Base-by-base conservation (phyloP, 331 rosid genomes). In the Pyracantha coccinea region DNA sequence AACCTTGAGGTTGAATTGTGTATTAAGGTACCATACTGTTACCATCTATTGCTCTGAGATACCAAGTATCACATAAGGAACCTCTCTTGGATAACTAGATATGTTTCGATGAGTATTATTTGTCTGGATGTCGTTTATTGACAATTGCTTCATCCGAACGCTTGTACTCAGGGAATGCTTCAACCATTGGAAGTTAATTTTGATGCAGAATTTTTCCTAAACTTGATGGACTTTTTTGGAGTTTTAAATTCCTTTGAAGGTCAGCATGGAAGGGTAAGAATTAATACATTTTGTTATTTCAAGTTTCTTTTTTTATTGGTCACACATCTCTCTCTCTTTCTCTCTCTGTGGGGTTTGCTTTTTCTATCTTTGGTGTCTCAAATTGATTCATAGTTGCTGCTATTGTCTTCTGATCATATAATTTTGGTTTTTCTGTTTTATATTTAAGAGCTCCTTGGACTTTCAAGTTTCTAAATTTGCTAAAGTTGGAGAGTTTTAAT, bases 211-310 rank as follows among this genome's bases (percentile, higher is more conserved):
- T 66, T 80, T 76, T 79, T 88, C 59, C 47, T 73, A 41, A 83
- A 75, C 76, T 52, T 89, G 50, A 55, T 79, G 74, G 92, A 82
- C 62, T 86, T 91, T 83, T 79, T 69, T 85, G 89, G 74, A 77
- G 94, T 73, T 32, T 77, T 89, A n/a, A 87, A 82, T 72, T 82
- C 95, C 24, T 83, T 80, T 72, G 83, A 88, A 72, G 86, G 83
- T 93, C 92, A 87, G 35, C 86, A 89, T 73, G 81, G 84, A 77
- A 87, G 96, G 93, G 98, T 93, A 90, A 75, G 89, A 33, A 24
- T 64, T 57, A 15, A 29, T 80, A 33, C n/a, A 28, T 27, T 33
- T 19, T 50, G 15, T 52, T 62, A 17, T 59, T 19, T 27, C 20
- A 8, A 23, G 50, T 32, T 63, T 45, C 69, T 62, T 8, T 7